phyloP scores from a whole-genome alignment of 176 grass and related monocot species.

The Luzula sylvatica region DNA sequence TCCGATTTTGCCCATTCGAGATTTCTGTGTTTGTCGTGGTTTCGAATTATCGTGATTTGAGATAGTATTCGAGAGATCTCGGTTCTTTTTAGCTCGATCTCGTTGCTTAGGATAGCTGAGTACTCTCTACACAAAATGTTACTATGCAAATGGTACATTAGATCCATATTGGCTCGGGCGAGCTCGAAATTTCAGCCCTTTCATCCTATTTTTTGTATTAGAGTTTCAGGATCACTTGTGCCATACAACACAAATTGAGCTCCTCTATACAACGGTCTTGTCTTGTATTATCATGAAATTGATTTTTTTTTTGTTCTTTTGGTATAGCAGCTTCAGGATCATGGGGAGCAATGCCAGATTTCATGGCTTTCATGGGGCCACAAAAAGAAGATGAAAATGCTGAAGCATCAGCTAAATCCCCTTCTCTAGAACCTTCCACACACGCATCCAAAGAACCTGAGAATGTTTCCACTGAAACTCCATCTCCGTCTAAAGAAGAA shows the following conservation, averaged over 20 bases:
- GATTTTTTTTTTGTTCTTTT: neutral
- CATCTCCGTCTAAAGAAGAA: conserved; percentile 22
- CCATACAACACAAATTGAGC: too few species aligned
- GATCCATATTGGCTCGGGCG: conserved; percentile 33
- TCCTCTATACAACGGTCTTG: too few species aligned
- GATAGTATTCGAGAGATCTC: too few species aligned
- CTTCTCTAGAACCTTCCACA: conserved; percentile 21
- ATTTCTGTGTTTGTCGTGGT: too few species aligned
- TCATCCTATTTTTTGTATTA: too few species aligned
- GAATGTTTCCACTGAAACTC: conserved; percentile 20
- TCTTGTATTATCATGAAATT: too few species aligned
- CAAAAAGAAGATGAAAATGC: conserved; percentile 44
- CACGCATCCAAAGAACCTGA: conserved; percentile 31
- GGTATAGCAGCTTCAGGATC: conserved; percentile 9
- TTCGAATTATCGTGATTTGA: too few species aligned
- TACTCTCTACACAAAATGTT: neutral
- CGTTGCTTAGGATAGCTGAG: too few species aligned
- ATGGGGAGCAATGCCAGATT: conserved; percentile 25
- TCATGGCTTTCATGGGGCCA: conserved; percentile 65
- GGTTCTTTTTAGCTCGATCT: too few species aligned
- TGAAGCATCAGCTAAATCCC: conserved; percentile 29
- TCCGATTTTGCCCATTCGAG: neutral
- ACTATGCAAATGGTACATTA: conserved; percentile 27
- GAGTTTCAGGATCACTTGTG: too few species aligned
- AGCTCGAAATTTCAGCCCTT: conserved; percentile 55